Evolutionary conservation across 2,329 filamentous ascomycete species (phyloP), one percentile per base, ranked within the genome.

Genomic region (Ophiostoma pallidulum): DNA sequence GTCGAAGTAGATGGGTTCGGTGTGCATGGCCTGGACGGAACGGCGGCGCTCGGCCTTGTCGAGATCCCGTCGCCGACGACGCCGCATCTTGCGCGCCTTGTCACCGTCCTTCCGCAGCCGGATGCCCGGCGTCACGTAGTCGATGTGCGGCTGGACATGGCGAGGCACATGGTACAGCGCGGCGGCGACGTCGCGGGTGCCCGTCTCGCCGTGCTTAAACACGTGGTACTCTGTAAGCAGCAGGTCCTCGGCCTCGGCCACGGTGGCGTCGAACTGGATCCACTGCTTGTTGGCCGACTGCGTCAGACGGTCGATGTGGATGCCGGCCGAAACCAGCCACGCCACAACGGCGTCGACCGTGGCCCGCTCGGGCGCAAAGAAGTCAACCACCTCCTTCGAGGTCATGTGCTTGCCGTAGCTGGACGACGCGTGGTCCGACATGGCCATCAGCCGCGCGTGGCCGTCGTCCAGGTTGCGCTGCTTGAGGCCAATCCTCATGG

Each of bases 61-160:
- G 8, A 24, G 24, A 2, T 32, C 4, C 35, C n/a, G 37, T 18
- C 26, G 33, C 13, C 36, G 45, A 24, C 29, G 45, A 9, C 47
- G 46, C 2, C 45, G 35, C 40, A 41, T 37, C 45, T 48, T 33
- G 14, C 33, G 26, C 8, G 31, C 36, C 29, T 44, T 49, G 24
- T 35, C 38, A 8, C 26, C 38, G 36, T 54, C 45, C 8, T 45
- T 53, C 50, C 62, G 61, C n/a, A 78, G 64, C 51, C 72, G 74
- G 52, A 75, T 68, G 14, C 73, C 74, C 0, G 75, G 75, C 1
- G 70, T 77, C 32, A 79, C 69, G 57, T 77, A 78, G 60, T 78
- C 74, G 44, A 78, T 64, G 49, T 77, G 71, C 10, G 64, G 53
- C 37, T 64, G 64, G 13, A 78, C 53, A 35, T 68, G 57, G 24